phyloP scores from a whole-genome alignment of 2,329 filamentous ascomycete genomes.

The Alternaria hordeiaustralica region DNA sequence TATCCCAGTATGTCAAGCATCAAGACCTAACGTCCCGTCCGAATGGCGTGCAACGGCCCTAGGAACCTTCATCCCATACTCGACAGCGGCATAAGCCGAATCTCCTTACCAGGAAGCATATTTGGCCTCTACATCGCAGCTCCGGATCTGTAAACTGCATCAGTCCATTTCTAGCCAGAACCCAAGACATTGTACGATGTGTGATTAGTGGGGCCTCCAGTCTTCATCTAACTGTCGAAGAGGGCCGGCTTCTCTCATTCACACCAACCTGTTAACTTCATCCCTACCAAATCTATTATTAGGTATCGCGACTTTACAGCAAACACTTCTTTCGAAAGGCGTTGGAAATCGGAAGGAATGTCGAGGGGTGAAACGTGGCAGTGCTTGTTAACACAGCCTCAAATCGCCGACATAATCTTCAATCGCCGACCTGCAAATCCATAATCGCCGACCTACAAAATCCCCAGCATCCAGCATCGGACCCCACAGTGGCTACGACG shows the following conservation, averaged over 20 bases:
- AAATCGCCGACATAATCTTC: constrained; percentile 2
- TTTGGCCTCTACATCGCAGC: not conserved
- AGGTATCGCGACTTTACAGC: not conserved
- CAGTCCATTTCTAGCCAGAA: not conserved
- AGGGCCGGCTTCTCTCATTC: not conserved
- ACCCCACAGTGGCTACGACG: not conserved
- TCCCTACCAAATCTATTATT: not conserved
- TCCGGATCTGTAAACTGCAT: not conserved
- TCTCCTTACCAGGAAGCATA: not conserved
- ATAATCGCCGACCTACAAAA: not conserved
- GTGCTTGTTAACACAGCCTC: constrained; percentile 8
- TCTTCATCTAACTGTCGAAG: not conserved
- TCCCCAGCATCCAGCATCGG: not conserved
- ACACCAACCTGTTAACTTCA: not conserved
- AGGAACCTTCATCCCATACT: not conserved
- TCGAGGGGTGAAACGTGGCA: constrained; percentile 2
- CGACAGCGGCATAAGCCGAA: not conserved
- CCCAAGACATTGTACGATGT: not conserved
- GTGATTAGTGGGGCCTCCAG: not conserved
- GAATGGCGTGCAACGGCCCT: not conserved
- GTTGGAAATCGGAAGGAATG: not conserved
- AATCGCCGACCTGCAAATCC: not conserved
- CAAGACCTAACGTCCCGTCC: not conserved
- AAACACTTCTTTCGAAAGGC: not conserved
- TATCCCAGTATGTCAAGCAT: not conserved